These are phyloP conservation scores for Colletotrichum limetticola DNA, from an alignment of 2,329 filamentous ascomycete species.

Conservation along the genomic window DNA sequence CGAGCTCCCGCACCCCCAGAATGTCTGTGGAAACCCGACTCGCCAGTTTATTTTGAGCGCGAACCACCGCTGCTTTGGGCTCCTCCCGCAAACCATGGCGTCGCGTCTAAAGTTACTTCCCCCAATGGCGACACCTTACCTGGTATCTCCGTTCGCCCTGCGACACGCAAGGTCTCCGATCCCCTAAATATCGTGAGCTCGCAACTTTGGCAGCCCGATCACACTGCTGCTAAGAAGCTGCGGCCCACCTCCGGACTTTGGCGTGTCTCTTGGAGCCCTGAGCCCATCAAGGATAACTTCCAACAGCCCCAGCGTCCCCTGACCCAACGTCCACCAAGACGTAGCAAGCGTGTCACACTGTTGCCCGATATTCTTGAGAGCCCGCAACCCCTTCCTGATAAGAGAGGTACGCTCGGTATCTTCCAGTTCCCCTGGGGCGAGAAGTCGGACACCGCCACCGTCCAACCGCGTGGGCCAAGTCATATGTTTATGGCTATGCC, in stretches of 20 bases:
- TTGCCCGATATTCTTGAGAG: slow-evolving; percentile 73
- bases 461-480: slow-evolving; percentile 48
- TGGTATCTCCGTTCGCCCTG: slow-evolving; percentile 48
- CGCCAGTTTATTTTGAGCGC: slow-evolving; percentile 27
- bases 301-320: slow-evolving; percentile 51
- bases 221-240: slow-evolving; percentile 37
- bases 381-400: slow-evolving; percentile 67
- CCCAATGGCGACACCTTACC: slow-evolving; percentile 38
- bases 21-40: slow-evolving; percentile 24
- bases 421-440: slow-evolving; percentile 76
- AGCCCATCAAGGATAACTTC: slow-evolving; percentile 33
- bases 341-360: slow-evolving; percentile 65
- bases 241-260: slow-evolving; percentile 43
- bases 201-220: slow-evolving; percentile 50
- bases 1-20: slow-evolving; percentile 19
- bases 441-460: slow-evolving; percentile 65
- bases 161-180: slow-evolving; percentile 45
- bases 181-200: slow-evolving; percentile 50
- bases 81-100: slow-evolving; percentile 14
- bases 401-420: slow-evolving; percentile 69
- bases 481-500: slow-evolving; percentile 59
- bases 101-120: slow-evolving; percentile 6
- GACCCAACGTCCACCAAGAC: slow-evolving; percentile 64
- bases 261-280: slow-evolving; percentile 35
- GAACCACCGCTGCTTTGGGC: slow-evolving; percentile 16